phyloP scores from a whole-genome alignment of 108 stramenopile genomes.

The Cyclotella baltica region DNA sequence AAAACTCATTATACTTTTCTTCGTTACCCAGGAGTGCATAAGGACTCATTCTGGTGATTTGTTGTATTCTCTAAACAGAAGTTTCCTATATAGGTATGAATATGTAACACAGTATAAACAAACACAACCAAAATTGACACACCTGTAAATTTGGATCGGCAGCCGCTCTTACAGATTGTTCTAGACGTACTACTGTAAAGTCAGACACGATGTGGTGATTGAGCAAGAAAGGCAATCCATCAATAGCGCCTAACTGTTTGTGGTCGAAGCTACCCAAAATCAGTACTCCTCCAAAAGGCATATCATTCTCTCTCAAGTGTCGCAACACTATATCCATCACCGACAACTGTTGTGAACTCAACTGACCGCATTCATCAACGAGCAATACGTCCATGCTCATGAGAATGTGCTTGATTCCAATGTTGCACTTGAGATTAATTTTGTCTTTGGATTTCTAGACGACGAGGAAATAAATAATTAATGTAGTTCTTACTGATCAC shows the following conservation, averaged over 20 bases:
- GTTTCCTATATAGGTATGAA: background rate
- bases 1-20: background rate
- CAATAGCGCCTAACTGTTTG: conserved; percentile 21
- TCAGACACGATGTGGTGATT: conserved; percentile 20
- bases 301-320: background rate
- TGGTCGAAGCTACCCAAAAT: conserved; percentile 32
- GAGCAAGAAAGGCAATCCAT: conserved; percentile 25
- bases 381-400: conserved; percentile 31
- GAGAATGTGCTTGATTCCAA: background rate
- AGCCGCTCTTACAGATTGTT: conserved; percentile 16
- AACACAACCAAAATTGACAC: background rate
- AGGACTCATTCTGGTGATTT: conserved; percentile 24
- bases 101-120: background rate
- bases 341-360: conserved; percentile 19
- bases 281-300: conserved; percentile 39
- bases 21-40: background rate
- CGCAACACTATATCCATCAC: conserved; percentile 32
- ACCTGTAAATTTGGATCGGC: conserved; percentile 19
- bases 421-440: background rate
- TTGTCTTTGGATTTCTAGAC: background rate
- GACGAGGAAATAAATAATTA: too few species aligned
- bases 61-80: conserved; percentile 8
- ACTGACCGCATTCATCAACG: conserved; percentile 27
- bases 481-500: too few species aligned
- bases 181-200: conserved; percentile 13